Conservation (phyloP, 2,329 filamentous ascomycete species). For the Sclerotiophoma versabilis region DNA sequence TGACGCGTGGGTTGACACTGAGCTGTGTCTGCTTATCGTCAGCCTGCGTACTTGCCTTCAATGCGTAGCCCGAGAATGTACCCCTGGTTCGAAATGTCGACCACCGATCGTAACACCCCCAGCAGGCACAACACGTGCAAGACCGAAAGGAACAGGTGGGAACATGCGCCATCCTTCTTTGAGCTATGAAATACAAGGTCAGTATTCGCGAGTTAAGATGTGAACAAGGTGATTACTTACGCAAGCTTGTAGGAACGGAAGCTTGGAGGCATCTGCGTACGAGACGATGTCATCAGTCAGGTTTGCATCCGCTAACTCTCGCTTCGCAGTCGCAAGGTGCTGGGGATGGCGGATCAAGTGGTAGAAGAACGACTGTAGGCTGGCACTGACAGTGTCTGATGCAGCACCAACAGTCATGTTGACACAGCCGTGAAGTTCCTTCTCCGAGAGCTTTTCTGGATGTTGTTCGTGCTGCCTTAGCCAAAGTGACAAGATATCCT, state of each 20-base stretch:
- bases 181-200: not conserved
- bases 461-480: conserved; percentile 39
- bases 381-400: conserved; percentile 47
- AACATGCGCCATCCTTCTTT: conserved; percentile 51
- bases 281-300: not conserved
- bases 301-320: conserved; percentile 19
- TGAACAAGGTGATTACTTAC: not conserved
- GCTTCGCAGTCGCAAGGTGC: not conserved
- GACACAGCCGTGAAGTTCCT: conserved; percentile 45
- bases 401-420: conserved; percentile 50
- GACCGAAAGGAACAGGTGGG: conserved; percentile 37
- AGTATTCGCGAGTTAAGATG: not conserved
- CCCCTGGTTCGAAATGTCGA: not conserved
- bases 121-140: conserved; percentile 39
- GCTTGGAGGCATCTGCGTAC: not conserved
- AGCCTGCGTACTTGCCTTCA: not conserved
- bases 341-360: conserved; percentile 39
- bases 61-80: not conserved
- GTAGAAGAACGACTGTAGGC: conserved; percentile 49
- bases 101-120: conserved; percentile 41
- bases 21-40: not conserved
- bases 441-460: conserved; percentile 45
- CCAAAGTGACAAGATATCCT: conserved; percentile 51
- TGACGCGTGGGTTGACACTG: conserved; percentile 12
- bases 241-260: conserved; percentile 16